Evolutionary conservation across 176 grass and related monocot genomes (phyloP).

Genomic region (Oryza glumipatula): DNA sequence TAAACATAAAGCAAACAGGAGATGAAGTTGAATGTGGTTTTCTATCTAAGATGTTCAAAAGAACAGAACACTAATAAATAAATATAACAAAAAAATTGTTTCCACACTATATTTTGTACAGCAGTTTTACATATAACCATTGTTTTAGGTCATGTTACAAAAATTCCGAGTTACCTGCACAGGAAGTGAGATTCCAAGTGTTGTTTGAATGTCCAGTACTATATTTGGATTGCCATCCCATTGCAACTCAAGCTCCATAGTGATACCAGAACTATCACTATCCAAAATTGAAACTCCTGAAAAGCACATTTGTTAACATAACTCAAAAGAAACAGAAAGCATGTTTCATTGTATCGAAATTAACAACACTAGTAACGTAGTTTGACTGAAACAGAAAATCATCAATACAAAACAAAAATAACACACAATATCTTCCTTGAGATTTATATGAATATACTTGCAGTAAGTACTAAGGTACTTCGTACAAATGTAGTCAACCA

Average conservation of each 20-base stretch:
- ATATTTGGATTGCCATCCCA: slow-evolving; percentile 99
- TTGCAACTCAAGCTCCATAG: slow-evolving; percentile 85
- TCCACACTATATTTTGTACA: background rate
- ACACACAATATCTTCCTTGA: background rate
- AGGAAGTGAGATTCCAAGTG: slow-evolving; percentile 88
- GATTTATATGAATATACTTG: slow-evolving; percentile 10
- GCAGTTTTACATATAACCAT: background rate
- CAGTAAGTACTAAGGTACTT: background rate
- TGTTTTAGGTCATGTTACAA: background rate
- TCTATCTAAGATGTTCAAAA: background rate
- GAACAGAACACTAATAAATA: background rate
- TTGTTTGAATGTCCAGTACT: slow-evolving; percentile 87
- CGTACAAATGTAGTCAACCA: background rate
- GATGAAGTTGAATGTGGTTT: background rate
- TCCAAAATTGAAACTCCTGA: slow-evolving; percentile 78
- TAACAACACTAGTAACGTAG: background rate
- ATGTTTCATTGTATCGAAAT: background rate
- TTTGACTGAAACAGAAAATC: background rate
- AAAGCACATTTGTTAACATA: slow-evolving; percentile 34
- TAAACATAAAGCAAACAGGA: background rate
- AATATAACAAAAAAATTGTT: background rate
- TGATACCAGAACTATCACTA: slow-evolving; percentile 72
- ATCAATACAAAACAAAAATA: background rate
- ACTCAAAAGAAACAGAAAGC: background rate
- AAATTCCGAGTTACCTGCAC: slow-evolving; percentile 70